phyloP scores from a whole-genome alignment of 2,329 filamentous ascomycete species.

The Cyphellophora attinorum region DNA sequence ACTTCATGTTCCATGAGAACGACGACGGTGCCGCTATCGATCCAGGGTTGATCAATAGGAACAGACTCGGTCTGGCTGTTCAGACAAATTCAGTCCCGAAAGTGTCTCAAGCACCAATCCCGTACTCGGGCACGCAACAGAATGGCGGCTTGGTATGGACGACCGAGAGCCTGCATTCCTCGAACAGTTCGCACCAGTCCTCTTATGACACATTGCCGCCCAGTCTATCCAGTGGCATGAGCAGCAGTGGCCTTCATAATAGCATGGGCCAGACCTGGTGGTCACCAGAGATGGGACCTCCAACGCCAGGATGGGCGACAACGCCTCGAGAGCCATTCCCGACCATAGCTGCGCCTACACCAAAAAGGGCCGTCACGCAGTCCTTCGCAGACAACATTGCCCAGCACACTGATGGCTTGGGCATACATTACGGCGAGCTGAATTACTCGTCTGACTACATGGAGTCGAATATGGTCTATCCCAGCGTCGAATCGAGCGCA shows the following conservation, averaged over 20 bases:
- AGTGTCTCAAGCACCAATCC: background rate
- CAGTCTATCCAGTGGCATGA: background rate
- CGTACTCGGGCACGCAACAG: background rate
- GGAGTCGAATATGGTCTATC: constrained; percentile 22
- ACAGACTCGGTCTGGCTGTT: background rate
- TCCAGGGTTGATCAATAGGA: constrained; percentile 2
- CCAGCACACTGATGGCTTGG: constrained; percentile 6
- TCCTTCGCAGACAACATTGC: background rate
- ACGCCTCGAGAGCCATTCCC: constrained; percentile 23
- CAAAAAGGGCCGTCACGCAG: constrained; percentile 22
- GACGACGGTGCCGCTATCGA: background rate
- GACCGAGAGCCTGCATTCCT: constrained; percentile 7
- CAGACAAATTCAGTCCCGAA: background rate
- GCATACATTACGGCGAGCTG: constrained; percentile 19
- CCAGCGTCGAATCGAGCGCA: constrained; percentile 1
- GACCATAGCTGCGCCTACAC: constrained; percentile 23
- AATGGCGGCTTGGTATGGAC: constrained; percentile 3
- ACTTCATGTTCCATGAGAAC: constrained; percentile 1
- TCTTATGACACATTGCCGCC: constrained; percentile 1
- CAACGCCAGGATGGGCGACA: constrained; percentile 22
- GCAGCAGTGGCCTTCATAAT: constrained; percentile 1
- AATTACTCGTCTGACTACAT: constrained; percentile 25
- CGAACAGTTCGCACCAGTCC: constrained; percentile 6
- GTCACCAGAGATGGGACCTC: constrained; percentile 23
- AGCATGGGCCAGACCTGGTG: constrained; percentile 27